These are phyloP conservation scores for Myxozyma kluyveri DNA, from an alignment of 805 yeast species.

Conservation along the genomic window DNA sequence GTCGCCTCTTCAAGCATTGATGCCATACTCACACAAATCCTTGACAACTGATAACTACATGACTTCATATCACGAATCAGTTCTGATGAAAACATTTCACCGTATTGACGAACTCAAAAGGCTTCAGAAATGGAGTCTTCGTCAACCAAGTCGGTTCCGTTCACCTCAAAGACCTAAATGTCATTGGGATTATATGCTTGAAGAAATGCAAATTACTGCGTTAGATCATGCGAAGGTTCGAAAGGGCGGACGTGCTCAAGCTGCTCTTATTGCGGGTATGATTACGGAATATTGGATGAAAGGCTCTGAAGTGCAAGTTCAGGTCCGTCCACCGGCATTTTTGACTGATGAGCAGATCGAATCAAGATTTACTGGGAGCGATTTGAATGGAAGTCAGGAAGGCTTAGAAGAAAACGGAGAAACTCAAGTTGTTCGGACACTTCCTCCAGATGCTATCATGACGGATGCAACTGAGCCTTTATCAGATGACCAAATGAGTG, in stretches of 20 bases:
- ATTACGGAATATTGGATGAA: constrained; percentile 71
- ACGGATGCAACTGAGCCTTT: background rate
- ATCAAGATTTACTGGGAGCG: constrained; percentile 15
- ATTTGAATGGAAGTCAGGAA: background rate
- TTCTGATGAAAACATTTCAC: constrained; percentile 82
- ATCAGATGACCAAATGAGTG: background rate
- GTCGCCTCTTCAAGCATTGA: constrained; percentile 72
- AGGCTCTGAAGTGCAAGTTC: constrained; percentile 45
- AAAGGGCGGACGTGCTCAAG: constrained; percentile 67
- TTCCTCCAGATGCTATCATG: background rate
- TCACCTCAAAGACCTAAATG: constrained; percentile 60
- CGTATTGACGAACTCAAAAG: constrained; percentile 88
- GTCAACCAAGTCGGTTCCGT: constrained; percentile 70
- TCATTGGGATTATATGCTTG: constrained; percentile 71
- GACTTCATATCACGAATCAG: constrained; percentile 82
- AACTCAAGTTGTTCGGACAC: background rate
- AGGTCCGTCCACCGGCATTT: constrained; percentile 46
- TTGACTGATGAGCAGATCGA: constrained; percentile 30
- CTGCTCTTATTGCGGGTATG: constrained; percentile 67
- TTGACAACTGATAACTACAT: constrained; percentile 82
- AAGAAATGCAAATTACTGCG: constrained; percentile 83
- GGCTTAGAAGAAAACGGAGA: background rate
- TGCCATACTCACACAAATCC: constrained; percentile 83
- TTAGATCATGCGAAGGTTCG: constrained; percentile 69
- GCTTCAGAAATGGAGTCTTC: constrained; percentile 82